Conservation (phyloP, 83 land plant species). For the Picea mariana region DNA sequence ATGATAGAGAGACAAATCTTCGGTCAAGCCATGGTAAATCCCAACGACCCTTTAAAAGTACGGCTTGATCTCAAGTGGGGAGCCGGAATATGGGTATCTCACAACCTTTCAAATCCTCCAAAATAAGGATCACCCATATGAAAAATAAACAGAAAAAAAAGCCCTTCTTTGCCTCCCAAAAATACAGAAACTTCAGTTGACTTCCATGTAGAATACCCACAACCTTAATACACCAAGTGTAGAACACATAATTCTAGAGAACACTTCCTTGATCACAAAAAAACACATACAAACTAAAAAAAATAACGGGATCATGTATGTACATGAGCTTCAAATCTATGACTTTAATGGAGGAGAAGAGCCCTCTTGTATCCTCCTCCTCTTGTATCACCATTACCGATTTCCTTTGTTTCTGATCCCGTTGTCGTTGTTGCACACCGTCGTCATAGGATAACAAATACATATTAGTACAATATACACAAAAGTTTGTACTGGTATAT, state of each 20-base stretch:
- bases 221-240: background rate
- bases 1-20: too few relatives aligned
- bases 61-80: background rate
- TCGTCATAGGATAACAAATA: slow-evolving; percentile 2
- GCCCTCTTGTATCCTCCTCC: background rate
- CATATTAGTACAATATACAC: background rate
- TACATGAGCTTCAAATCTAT: slow-evolving; percentile 7
- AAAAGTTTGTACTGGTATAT: background rate
- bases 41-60: background rate
- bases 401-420: background rate
- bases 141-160: background rate
- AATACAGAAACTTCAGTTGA: too few relatives aligned
- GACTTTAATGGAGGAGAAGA: background rate
- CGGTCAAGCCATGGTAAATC: background rate
- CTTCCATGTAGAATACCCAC: too few relatives aligned
- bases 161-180: too few relatives aligned
- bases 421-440: background rate
- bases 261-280: background rate
- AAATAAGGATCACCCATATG: background rate
- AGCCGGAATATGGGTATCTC: background rate
- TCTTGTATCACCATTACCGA: background rate
- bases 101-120: background rate
- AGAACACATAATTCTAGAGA: background rate
- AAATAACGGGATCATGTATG: background rate
- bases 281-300: background rate